Conservation (phyloP, 345 rosid genomes). For the Camelina hispida region DNA sequence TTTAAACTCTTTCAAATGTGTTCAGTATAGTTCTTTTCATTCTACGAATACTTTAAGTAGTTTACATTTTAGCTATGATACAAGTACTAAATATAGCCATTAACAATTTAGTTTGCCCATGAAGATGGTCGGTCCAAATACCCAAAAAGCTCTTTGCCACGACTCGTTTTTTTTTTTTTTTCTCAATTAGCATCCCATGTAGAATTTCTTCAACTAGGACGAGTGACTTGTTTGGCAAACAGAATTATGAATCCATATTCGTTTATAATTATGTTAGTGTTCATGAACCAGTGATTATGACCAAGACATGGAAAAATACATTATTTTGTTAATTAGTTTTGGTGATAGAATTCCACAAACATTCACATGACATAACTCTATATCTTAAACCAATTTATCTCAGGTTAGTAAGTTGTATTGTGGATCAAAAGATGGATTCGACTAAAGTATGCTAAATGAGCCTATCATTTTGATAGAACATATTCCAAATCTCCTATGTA, state of each 20-base stretch:
- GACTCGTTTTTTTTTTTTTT: background rate
- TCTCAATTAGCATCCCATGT: background rate
- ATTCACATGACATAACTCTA: background rate
- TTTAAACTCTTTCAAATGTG: too few species aligned
- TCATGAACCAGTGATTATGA: background rate
- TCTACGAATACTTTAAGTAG: slow-evolving; percentile 1
- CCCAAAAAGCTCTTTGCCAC: slow-evolving; percentile 14
- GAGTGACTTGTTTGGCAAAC: too few species aligned
- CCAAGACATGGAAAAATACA: background rate
- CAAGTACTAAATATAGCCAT: background rate
- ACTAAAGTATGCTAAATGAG: background rate
- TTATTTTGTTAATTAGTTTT: background rate
- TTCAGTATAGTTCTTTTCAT: background rate
- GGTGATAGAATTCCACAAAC: background rate
- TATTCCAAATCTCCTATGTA: background rate
- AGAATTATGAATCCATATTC: background rate
- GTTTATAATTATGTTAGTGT: background rate
- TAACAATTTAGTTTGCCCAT: slow-evolving; percentile 7
- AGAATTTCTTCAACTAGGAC: background rate
- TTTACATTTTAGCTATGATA: background rate
- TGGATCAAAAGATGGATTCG: background rate
- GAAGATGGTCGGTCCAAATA: slow-evolving; percentile 19
- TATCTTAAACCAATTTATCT: background rate
- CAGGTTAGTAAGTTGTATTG: background rate
- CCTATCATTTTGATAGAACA: background rate